Conservation (phyloP, 805 yeast genomes). For the Saccharomycopsis oosterbeekiorum region DNA sequence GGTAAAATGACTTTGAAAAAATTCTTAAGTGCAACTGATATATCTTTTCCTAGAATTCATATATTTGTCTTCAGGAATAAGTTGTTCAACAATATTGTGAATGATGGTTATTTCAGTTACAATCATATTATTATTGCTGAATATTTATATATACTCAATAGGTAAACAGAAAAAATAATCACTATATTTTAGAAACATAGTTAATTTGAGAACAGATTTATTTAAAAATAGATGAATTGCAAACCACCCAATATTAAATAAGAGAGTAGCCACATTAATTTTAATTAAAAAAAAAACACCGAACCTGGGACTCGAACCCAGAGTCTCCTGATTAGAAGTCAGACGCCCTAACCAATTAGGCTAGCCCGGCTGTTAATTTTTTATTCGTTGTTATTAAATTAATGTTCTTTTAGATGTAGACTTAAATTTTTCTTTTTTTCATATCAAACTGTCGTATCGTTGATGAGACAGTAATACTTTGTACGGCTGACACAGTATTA, state of each 20-base stretch:
- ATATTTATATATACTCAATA: neutral
- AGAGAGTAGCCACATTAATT: too few relatives aligned
- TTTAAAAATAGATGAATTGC: too few relatives aligned
- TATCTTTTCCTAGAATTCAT: neutral
- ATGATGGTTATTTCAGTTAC: neutral
- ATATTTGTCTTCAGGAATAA: slow-evolving; percentile 13
- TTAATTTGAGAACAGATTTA: too few relatives aligned
- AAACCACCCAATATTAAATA: too few relatives aligned
- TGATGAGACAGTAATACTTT: too few relatives aligned
- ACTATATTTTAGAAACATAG: too few relatives aligned
- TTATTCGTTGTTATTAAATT: too few relatives aligned
- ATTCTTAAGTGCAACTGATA: slow-evolving; percentile 7
- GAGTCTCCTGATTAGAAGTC: slow-evolving; percentile 13
- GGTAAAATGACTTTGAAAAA: slow-evolving; percentile 6
- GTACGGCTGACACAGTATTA: too few relatives aligned
- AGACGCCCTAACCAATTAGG: slow-evolving; percentile 14
- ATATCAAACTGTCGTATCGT: too few relatives aligned
- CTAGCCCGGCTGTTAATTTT: slow-evolving; percentile 2
- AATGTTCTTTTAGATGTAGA: too few relatives aligned
- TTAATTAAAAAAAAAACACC: slow-evolving; percentile 8
- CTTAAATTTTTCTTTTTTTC: too few relatives aligned
- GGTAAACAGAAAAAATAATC: neutral
- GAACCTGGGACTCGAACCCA: slow-evolving; percentile 15
- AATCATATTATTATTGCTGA: neutral
- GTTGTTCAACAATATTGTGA: slow-evolving; percentile 10